phyloP scores from a whole-genome alignment of 768 basidiomycete genomes.

The Tulasnella calospora region DNA sequence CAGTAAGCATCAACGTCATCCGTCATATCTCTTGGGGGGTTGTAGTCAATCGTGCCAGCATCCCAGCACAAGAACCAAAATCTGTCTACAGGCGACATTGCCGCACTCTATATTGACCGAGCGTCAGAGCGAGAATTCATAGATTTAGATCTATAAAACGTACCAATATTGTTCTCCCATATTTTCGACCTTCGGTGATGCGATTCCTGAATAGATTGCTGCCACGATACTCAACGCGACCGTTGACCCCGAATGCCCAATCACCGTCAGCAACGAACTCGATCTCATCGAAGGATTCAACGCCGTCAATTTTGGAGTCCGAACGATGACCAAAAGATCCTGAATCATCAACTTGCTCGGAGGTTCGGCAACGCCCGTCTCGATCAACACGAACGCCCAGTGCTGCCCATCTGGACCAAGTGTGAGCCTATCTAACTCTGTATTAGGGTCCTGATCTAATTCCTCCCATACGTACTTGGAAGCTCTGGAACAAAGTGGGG shows the following conservation, averaged over 20 bases:
- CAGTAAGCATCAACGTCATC: background rate
- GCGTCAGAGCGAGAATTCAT: background rate
- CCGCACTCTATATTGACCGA: background rate
- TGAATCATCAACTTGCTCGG: background rate
- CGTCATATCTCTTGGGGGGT: background rate
- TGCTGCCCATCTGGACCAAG: background rate
- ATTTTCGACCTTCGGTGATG: background rate
- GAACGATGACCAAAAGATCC: background rate
- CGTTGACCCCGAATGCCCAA: background rate
- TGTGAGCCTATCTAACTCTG: background rate
- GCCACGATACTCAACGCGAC: background rate
- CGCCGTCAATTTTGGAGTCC: background rate
- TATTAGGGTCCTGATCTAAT: background rate
- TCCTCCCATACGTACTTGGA: constrained; percentile 5
- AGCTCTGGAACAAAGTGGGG: background rate
- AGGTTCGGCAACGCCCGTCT: too few species aligned
- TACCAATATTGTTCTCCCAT: background rate
- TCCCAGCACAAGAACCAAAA: background rate
- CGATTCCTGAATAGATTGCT: background rate
- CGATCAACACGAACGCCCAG: constrained; percentile 1
- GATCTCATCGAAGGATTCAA: background rate
- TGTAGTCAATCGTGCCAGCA: background rate
- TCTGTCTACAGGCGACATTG: background rate
- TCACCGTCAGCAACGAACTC: background rate
- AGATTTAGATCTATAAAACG: background rate